These are phyloP conservation scores for Naganishia onofrii DNA, from an alignment of 768 basidiomycete species.

Conservation along the genomic window DNA sequence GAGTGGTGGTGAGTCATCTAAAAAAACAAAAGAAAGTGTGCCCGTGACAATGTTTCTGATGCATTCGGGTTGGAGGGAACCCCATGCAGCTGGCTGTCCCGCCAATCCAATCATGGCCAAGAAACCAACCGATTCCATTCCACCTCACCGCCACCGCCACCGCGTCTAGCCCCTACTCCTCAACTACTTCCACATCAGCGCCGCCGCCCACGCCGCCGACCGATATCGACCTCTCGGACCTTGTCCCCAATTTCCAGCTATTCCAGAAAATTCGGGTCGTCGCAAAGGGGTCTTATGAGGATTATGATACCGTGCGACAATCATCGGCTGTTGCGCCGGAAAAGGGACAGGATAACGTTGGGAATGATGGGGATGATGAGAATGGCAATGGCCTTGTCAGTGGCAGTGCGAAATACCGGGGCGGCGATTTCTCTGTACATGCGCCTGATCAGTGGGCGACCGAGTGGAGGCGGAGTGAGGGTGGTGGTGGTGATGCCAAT, in stretches of 20 bases:
- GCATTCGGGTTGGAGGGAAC: neutral
- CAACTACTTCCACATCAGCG: neutral
- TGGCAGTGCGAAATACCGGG: neutral
- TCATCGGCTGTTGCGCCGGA: neutral
- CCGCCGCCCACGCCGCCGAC: neutral
- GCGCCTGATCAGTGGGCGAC: neutral
- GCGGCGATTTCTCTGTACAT: neutral
- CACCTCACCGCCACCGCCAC: neutral
- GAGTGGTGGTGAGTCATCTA: conserved; percentile 3
- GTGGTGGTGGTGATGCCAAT: too few relatives aligned
- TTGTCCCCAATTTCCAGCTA: conserved; percentile 10
- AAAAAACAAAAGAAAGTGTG: too few relatives aligned
- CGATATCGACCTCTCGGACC: neutral
- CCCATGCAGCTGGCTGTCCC: conserved; percentile 10
- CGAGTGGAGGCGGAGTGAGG: neutral
- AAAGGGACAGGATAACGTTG: too few relatives aligned
- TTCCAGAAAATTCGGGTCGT: conserved; percentile 15
- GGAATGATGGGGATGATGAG: too few relatives aligned
- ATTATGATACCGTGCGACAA: conserved; percentile 4
- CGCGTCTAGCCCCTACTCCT: too few relatives aligned
- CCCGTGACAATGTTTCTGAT: too few relatives aligned
- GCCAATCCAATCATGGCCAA: neutral
- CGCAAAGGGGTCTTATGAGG: conserved; percentile 4
- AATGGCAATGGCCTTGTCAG: neutral
- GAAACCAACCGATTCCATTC: conserved; percentile 4